phyloP scores from a whole-genome alignment of 805 yeast species.

The Sungouiella thailandica region DNA sequence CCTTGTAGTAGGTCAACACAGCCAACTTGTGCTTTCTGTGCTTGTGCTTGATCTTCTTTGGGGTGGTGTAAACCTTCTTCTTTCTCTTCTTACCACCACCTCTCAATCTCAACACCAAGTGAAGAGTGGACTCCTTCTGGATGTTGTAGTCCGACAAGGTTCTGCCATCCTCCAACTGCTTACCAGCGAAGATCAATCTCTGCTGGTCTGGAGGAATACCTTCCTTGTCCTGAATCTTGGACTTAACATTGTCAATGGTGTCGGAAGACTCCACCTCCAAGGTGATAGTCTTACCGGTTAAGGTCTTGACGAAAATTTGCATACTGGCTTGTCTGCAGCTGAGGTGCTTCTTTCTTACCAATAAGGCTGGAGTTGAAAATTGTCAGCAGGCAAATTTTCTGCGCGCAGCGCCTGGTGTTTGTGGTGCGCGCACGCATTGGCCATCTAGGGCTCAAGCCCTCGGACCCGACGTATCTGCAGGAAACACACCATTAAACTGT shows the following conservation, averaged over 20 bases:
- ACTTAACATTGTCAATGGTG: constrained; percentile 97
- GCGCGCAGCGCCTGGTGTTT: constrained; percentile 3
- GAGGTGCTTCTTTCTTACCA: constrained; percentile 48
- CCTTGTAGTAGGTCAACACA: constrained; percentile 99
- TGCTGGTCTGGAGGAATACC: constrained; percentile 99
- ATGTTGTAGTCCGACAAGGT: constrained; percentile 99
- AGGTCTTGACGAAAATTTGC: constrained; percentile 99
- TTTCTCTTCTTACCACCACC: constrained; percentile 95
- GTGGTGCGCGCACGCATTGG: constrained; percentile 4
- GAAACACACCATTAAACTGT: too few species aligned
- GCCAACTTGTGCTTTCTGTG: constrained; percentile 99
- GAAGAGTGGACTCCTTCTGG: constrained; percentile 98
- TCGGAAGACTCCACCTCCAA: constrained; percentile 98
- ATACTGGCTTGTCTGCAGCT: constrained; percentile 43
- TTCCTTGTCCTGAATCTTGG: constrained; percentile 98
- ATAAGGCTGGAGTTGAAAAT: constrained; percentile 13
- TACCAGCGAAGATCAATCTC: constrained; percentile 99
- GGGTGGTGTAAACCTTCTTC: constrained; percentile 99
- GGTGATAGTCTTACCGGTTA: constrained; percentile 99
- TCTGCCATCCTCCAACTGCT: constrained; percentile 99
- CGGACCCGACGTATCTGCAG: too few species aligned
- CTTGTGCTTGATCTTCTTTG: constrained; percentile 99
- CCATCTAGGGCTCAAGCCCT: constrained; percentile 14
- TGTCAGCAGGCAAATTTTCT: constrained; percentile 4
- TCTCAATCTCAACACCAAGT: constrained; percentile 94